phyloP scores from a whole-genome alignment of 2,329 filamentous ascomycete species.

The Dryadomyces quercivorus region DNA sequence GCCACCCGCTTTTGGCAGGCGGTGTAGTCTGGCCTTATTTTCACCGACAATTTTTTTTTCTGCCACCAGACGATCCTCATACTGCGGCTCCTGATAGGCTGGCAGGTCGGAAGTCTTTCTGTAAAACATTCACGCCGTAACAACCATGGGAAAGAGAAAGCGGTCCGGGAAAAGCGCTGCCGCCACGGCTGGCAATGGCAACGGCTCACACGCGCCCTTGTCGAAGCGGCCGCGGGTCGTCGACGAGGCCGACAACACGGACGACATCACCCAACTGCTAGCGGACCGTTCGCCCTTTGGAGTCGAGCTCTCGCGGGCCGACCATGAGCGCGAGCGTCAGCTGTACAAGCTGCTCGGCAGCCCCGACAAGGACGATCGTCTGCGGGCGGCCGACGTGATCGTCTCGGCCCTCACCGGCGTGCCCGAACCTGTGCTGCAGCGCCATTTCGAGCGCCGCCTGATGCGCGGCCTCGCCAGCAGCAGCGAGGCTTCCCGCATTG shows the following conservation, averaged over 20 bases:
- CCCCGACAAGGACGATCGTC: conserved; percentile 42
- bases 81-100: background rate
- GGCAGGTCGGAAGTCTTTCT: too few species aligned
- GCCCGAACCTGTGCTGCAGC: conserved; percentile 38
- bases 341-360: conserved; percentile 52
- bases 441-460: conserved; percentile 54
- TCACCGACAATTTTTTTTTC: conserved; percentile 5
- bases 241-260: background rate
- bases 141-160: conserved; percentile 11
- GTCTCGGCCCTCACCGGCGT: conserved; percentile 38
- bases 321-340: conserved; percentile 43
- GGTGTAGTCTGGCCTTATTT: background rate
- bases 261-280: conserved; percentile 9
- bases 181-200: background rate
- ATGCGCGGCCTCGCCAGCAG: conserved; percentile 84
- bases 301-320: conserved; percentile 37
- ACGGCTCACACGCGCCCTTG: background rate
- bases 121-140: background rate
- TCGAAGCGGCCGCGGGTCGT: conserved; percentile 9
- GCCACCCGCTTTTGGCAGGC: background rate
- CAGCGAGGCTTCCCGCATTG: conserved; percentile 75
- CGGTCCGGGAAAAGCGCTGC: conserved; percentile 4
- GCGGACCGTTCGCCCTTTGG: conserved; percentile 33
- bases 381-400: conserved; percentile 46
- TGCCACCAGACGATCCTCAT: background rate